Conservation (phyloP, 805 yeast species). For the Torulaspora gathmanii region DNA sequence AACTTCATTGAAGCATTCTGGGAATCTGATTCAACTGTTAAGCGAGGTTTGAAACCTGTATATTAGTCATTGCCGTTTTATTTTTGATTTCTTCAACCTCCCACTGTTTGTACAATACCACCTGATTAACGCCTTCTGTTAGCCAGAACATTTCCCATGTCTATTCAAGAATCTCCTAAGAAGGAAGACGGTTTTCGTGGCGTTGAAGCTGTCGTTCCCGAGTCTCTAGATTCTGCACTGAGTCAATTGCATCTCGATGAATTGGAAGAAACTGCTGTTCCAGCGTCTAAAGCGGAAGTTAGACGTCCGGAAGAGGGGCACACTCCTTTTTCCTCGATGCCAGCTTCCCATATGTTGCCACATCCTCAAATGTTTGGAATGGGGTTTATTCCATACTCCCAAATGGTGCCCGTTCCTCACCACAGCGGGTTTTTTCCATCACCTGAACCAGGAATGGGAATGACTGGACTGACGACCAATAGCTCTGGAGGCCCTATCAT, state of each 20-base stretch:
- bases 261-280: conserved; percentile 13
- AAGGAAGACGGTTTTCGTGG: conserved; percentile 10
- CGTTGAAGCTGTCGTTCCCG: conserved; percentile 29
- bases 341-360: conserved; percentile 21
- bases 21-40: not conserved
- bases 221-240: conserved; percentile 31
- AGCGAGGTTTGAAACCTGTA: conserved; percentile 11
- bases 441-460: conserved; percentile 15
- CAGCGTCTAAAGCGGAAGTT: conserved; percentile 2
- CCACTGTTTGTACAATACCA: conserved; percentile 4
- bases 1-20: not conserved
- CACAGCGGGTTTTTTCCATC: conserved; percentile 27
- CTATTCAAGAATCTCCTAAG: conserved; percentile 10
- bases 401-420: conserved; percentile 34
- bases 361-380: conserved; percentile 31
- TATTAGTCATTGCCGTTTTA: conserved; percentile 10
- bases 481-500: conserved; percentile 6
- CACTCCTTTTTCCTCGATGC: conserved; percentile 7
- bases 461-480: conserved; percentile 3
- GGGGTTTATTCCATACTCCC: conserved; percentile 34
- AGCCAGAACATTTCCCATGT: conserved; percentile 9
- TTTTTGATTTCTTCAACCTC: not conserved
- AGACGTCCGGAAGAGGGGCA: not conserved
- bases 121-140: not conserved
- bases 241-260: conserved; percentile 33